phyloP scores from a whole-genome alignment of 2,329 filamentous ascomycete genomes.

The Sodiomyces alkalinus region DNA sequence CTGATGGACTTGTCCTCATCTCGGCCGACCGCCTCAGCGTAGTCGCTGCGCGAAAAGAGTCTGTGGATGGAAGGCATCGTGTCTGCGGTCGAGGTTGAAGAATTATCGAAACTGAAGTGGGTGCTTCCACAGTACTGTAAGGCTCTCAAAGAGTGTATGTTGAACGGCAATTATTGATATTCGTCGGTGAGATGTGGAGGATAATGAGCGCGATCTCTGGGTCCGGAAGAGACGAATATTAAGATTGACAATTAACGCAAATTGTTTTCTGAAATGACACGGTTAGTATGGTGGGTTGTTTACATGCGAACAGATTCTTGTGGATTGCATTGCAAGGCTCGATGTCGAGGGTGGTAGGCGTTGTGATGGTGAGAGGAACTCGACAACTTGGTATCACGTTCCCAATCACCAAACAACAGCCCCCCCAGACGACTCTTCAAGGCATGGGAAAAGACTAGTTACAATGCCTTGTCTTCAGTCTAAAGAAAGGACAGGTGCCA shows the following conservation, averaged over 20 bases:
- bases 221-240: too few relatives aligned
- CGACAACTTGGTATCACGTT: background rate
- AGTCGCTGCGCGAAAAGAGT: conserved; percentile 21
- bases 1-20: conserved; percentile 16
- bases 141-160: conserved; percentile 1
- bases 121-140: conserved; percentile 3
- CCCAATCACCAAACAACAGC: conserved; percentile 1
- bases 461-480: background rate
- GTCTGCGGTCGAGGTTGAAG: background rate
- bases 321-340: too few relatives aligned
- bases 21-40: conserved; percentile 24
- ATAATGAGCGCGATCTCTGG: too few relatives aligned
- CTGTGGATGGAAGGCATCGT: conserved; percentile 23
- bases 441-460: background rate
- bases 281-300: too few relatives aligned
- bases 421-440: too few relatives aligned
- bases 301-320: too few relatives aligned
- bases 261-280: background rate
- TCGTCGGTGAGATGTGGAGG: too few relatives aligned
- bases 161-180: too few relatives aligned
- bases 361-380: too few relatives aligned
- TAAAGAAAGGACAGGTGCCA: background rate
- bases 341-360: too few relatives aligned
- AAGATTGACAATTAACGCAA: conserved; percentile 1
- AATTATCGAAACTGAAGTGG: conserved; percentile 1